These are phyloP conservation scores for Melaleuca alternifolia DNA, from an alignment of 345 rosid species.

Conservation along the genomic window DNA sequence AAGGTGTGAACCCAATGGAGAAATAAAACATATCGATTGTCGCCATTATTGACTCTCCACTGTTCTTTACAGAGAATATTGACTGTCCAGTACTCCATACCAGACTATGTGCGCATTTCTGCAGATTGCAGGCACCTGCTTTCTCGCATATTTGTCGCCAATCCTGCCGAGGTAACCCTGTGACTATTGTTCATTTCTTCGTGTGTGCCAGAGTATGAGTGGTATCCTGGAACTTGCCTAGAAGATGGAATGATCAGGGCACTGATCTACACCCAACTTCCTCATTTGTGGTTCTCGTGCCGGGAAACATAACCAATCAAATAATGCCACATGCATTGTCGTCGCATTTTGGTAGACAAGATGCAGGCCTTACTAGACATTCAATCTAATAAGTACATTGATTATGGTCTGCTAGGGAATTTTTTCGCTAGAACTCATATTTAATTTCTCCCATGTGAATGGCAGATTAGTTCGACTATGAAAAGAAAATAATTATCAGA, in stretches of 20 bases:
- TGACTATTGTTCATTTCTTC: not conserved
- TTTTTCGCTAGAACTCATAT: not conserved
- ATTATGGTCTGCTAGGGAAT: not conserved
- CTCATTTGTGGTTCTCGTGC: not conserved
- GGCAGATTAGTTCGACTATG: not conserved
- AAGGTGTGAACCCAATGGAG: not conserved
- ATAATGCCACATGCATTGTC: not conserved
- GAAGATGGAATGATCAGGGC: not conserved
- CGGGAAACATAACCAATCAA: not conserved
- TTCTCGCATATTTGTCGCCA: conserved; percentile 55
- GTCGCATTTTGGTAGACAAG: not conserved
- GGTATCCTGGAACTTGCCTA: not conserved
- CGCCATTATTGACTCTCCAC: not conserved
- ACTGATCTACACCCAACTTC: not conserved
- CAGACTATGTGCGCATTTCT: conserved; percentile 56
- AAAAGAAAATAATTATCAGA: not conserved
- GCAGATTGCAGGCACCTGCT: conserved; percentile 52
- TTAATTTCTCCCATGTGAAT: not conserved
- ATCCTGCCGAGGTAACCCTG: conserved; percentile 44
- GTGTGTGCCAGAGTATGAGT: not conserved
- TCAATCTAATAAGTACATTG: not conserved
- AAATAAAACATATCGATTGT: not conserved
- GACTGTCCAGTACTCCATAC: conserved; percentile 51
- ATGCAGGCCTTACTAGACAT: not conserved
- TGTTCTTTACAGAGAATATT: conserved; percentile 39